These are phyloP conservation scores for Entoloma clypeatum DNA, from an alignment of 1,284 basidiomycete species.

Conservation along the genomic window DNA sequence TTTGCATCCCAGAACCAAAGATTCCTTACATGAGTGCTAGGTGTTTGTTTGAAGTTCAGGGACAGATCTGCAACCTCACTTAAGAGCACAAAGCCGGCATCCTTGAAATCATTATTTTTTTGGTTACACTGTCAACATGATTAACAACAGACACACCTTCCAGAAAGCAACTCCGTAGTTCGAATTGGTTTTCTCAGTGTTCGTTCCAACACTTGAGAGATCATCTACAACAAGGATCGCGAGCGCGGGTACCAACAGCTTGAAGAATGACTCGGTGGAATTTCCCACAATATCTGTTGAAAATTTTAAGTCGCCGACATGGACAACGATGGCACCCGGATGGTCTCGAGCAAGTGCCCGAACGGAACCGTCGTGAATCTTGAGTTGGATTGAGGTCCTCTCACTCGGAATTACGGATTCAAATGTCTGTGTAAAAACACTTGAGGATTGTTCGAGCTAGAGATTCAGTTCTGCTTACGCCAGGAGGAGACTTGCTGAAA, in stretches of 20 bases:
- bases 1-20: not conserved
- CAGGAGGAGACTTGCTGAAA: conserved; percentile 85
- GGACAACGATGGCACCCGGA: conserved; percentile 62
- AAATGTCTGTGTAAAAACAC: conserved; percentile 67
- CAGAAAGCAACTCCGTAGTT: conserved; percentile 49
- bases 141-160: conserved; percentile 52
- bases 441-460: conserved; percentile 3
- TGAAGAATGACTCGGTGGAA: conserved; percentile 52
- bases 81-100: conserved; percentile 63
- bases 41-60: conserved; percentile 36
- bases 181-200: conserved; percentile 20
- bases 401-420: conserved; percentile 93
- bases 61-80: conserved; percentile 54
- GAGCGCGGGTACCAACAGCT: conserved; percentile 45
- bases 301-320: conserved; percentile 64
- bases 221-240: conserved; percentile 67
- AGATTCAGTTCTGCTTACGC: conserved; percentile 47
- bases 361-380: conserved; percentile 67
- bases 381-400: conserved; percentile 67
- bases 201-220: conserved; percentile 33
- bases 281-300: conserved; percentile 71
- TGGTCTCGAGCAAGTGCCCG: conserved; percentile 57
- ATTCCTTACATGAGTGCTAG: conserved; percentile 37
- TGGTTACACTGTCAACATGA: conserved; percentile 1
- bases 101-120: conserved; percentile 31